Evolutionary conservation across 2,329 filamentous ascomycete genomes (phyloP).

Genomic region (Pseudovirgaria hyperparasitica): DNA sequence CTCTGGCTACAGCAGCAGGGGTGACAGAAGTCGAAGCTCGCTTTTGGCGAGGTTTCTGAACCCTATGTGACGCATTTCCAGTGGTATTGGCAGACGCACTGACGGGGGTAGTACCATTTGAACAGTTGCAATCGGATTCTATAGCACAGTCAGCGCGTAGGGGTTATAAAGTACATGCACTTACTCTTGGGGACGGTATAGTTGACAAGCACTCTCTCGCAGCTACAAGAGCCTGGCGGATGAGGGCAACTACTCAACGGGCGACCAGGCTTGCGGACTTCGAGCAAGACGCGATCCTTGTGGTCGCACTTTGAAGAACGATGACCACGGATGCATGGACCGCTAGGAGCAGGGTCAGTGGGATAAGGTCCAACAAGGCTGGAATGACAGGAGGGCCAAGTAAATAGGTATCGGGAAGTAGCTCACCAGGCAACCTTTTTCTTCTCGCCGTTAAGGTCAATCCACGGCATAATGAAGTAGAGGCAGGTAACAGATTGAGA

Average conservation of each 20-base stretch:
- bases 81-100: constrained; percentile 5
- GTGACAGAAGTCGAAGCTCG: constrained; percentile 16
- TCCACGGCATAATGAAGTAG: no score
- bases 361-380: constrained; percentile 1
- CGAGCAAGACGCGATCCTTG: constrained; percentile 54
- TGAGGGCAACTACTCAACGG: constrained; percentile 60
- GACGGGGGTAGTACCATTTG: constrained; percentile 15
- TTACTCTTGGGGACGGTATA: constrained; percentile 28
- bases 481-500: no score
- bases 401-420: constrained; percentile 4
- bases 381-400: constrained; percentile 1
- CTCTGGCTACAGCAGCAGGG: constrained; percentile 18
- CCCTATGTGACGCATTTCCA: constrained; percentile 11
- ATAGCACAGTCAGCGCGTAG: background rate
- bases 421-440: constrained; percentile 66
- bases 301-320: constrained; percentile 65
- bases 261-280: constrained; percentile 59
- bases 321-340: constrained; percentile 64
- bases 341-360: constrained; percentile 31
- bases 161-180: constrained; percentile 2
- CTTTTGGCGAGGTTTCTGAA: constrained; percentile 18
- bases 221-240: constrained; percentile 48
- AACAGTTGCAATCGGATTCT: constrained; percentile 25
- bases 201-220: constrained; percentile 45
- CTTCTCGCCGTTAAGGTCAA: constrained; percentile 51